Percentiles rank a stretch among this genome's conserved stretches.
These are phyloP conservation scores for Hymenochaete sp. DNA, from an alignment of 1,284 basidiomycete species.

Conservation along the genomic window DNA sequence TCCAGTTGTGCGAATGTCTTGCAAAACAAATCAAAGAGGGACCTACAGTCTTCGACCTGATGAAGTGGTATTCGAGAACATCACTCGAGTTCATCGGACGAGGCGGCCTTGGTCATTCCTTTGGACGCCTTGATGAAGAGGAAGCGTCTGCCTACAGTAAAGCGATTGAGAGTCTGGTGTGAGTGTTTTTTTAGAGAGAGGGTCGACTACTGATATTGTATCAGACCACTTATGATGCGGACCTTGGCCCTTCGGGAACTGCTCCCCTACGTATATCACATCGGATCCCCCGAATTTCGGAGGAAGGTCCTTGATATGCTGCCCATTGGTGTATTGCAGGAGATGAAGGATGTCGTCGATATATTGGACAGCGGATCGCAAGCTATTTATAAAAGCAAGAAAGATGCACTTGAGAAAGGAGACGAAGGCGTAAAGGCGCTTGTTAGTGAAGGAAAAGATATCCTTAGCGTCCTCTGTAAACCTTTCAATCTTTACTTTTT, in stretches of 20 bases:
- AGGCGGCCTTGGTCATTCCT: constrained; percentile 30
- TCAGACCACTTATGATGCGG: constrained; percentile 7
- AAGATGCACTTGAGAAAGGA: constrained; percentile 19
- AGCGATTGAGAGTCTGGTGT: constrained; percentile 22
- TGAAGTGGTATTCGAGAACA: constrained; percentile 28
- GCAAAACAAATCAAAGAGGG: constrained; percentile 15
- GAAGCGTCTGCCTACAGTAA: constrained; percentile 23
- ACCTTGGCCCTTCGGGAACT: constrained; percentile 10
- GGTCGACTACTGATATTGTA: constrained; percentile 7
- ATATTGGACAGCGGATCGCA: constrained; percentile 10
- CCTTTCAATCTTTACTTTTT: no score
- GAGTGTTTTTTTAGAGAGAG: neutral
- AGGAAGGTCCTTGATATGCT: constrained; percentile 4
- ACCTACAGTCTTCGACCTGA: constrained; percentile 25
- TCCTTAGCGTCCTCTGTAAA: constrained; percentile 28
- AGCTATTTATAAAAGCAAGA: constrained; percentile 18
- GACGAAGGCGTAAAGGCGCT: constrained; percentile 21
- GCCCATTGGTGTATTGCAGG: neutral
- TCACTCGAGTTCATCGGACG: constrained; percentile 32
- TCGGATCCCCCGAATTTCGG: constrained; percentile 12
- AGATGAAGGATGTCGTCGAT: constrained; percentile 1
- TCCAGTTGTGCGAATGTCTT: constrained; percentile 21
- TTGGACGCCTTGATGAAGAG: constrained; percentile 25
- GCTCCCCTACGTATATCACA: neutral
- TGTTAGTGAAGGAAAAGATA: constrained; percentile 25